Percentiles rank a stretch among this genome's conserved stretches.
Evolutionary conservation across 177 flowering plant species (phyloP).

Genomic region (Telopea speciosissima): DNA sequence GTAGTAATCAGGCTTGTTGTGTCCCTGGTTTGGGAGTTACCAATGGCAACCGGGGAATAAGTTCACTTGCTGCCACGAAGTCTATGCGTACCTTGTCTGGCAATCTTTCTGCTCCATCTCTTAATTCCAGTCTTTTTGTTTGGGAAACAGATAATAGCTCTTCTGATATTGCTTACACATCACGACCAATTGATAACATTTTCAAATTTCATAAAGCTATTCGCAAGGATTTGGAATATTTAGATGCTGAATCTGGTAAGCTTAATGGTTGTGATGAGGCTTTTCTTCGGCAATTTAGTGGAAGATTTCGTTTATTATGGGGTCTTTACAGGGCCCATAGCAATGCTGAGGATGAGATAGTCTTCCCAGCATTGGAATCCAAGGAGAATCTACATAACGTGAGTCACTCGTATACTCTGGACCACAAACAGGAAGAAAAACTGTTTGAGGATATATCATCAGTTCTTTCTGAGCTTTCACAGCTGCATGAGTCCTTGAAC

Average conservation of each 20-base stretch:
- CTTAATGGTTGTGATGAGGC: conserved; percentile 60
- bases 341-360: conserved; percentile 96
- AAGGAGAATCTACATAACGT: conserved; percentile 88
- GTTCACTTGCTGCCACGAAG: conserved; percentile 55
- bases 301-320: conserved; percentile 84
- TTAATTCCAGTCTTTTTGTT: conserved; percentile 76
- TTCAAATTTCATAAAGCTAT: conserved; percentile 94
- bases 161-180: conserved; percentile 28
- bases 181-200: conserved; percentile 81
- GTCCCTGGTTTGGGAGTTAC: conserved; percentile 84
- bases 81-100: conserved; percentile 62
- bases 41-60: conserved; percentile 41
- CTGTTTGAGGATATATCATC: conserved; percentile 78
- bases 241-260: conserved; percentile 87
- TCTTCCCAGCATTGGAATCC: conserved; percentile 91
- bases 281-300: conserved; percentile 71
- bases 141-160: conserved; percentile 67
- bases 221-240: conserved; percentile 84
- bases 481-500: conserved; percentile 40
- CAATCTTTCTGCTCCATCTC: conserved; percentile 64
- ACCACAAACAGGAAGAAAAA: conserved; percentile 89
- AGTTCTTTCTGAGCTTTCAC: conserved; percentile 66
- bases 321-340: conserved; percentile 92
- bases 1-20: conserved; percentile 52
- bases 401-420: conserved; percentile 84